Conservation (phyloP, 352 stramenopile genomes). For the Pythium coloratum region DNA sequence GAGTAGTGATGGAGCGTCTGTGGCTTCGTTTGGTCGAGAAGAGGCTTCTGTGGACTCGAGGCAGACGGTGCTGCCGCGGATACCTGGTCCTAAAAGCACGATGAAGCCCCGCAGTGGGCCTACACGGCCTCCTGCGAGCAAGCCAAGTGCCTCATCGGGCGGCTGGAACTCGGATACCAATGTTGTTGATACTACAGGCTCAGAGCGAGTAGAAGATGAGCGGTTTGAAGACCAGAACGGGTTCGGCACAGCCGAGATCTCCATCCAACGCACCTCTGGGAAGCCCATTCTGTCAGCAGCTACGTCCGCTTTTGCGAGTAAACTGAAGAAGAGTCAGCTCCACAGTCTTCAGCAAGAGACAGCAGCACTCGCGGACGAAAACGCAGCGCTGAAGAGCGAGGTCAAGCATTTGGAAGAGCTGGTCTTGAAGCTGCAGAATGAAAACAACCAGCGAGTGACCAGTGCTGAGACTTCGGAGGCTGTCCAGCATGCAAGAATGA, state of each 20-base stretch:
- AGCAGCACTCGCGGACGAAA: constrained; percentile 34
- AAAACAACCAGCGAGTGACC: constrained; percentile 20
- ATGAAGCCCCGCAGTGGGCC: constrained; percentile 2
- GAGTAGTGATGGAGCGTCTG: constrained; percentile 1
- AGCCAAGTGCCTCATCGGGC: neutral
- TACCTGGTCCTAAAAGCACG: constrained; percentile 1
- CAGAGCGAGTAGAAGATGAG: constrained; percentile 11
- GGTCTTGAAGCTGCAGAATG: constrained; percentile 34
- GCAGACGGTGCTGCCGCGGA: constrained; percentile 16
- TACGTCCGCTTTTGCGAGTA: constrained; percentile 31
- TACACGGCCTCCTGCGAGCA: neutral
- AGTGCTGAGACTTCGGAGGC: neutral
- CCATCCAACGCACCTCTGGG: constrained; percentile 31
- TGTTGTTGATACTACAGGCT: neutral
- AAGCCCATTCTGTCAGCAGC: constrained; percentile 15
- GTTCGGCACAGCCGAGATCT: constrained; percentile 28
- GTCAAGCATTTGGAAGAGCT: constrained; percentile 50
- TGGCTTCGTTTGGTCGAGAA: neutral
- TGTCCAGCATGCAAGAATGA: constrained; percentile 28
- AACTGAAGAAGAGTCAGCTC: constrained; percentile 47
- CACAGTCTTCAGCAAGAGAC: constrained; percentile 50
- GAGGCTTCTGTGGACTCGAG: neutral
- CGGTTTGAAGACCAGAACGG: constrained; percentile 1
- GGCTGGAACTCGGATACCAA: constrained; percentile 27
- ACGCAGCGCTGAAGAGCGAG: constrained; percentile 42